Base-by-base conservation (phyloP, 306 rosid genomes). In the Cucurbita maxima region DNA sequence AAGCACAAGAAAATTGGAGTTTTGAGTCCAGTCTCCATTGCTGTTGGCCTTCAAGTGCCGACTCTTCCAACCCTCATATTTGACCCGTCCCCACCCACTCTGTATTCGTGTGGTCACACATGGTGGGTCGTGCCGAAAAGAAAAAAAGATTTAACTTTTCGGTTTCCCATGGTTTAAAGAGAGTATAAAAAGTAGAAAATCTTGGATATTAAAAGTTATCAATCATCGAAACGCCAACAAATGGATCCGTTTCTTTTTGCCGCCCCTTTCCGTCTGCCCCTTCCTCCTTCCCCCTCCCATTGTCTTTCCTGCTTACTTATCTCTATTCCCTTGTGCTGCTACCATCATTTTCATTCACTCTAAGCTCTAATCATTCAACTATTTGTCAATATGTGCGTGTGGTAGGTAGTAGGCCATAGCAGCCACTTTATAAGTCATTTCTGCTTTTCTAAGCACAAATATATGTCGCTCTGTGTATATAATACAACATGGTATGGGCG, bases 161-260 rank as follows among this genome's bases (percentile, higher is more conserved):
- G 57, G 36, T 47, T 47, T 47, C 57, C 73, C 73, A 47, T 45
- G 55, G 73, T 15, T 68, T 47, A 68, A 68, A 68, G 73, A 70
- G 16, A 70, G 5, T 47, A 48, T 14, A 25, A 70, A 51, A 70
- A 50, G 74, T 70, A 50, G 74, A 50, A 70, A 51, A 70, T 70
- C 74, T 70, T 70, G 13, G 74, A 70, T 70, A 48, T 50, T 25
- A 14, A 30, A 70, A 70, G 58, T 34, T 70, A 34, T 70, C 56
- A 70, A 70, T 70, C 58, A 48, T 70, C 59, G 59, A 50, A 70
- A 70, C 74, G 59, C 74, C 59, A 70, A 70, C 74, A 50, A 70
- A 70, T 70, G 44, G 74, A 50, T 50, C 44, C 74, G 25, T 47
- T 48, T 25, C 73, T 45, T 47, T 66, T 69, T 25, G 18, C 43